These are phyloP conservation scores for Sporothrix brasiliensis DNA, from an alignment of 2,329 filamentous ascomycete species.

Conservation along the genomic window DNA sequence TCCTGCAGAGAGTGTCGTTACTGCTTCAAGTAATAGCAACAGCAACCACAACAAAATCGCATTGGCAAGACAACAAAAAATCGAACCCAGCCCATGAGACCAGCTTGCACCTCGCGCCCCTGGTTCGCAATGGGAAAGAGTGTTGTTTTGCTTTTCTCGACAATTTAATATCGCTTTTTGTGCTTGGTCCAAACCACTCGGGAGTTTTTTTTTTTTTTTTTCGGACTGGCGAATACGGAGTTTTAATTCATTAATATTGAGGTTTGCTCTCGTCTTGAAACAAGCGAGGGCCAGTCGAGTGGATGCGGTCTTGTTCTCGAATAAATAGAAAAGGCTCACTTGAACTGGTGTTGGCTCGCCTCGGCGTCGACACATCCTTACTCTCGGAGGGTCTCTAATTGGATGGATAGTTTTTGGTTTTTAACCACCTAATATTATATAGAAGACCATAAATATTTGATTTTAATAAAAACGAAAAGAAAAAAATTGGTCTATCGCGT, in stretches of 20 bases:
- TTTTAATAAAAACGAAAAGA: background rate
- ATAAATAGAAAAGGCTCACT: background rate
- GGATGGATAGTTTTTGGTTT: slow-evolving; percentile 4
- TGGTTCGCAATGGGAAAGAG: background rate
- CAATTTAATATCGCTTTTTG: background rate
- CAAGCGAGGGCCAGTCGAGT: background rate
- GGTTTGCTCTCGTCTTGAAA: slow-evolving; percentile 8
- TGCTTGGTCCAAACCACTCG: slow-evolving; percentile 16
- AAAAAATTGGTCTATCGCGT: no score
- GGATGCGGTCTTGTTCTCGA: background rate
- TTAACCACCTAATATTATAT: slow-evolving; percentile 19
- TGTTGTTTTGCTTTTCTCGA: background rate
- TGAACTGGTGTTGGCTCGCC: background rate
- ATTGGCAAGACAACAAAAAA: slow-evolving; percentile 17
- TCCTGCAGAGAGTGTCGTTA: slow-evolving; percentile 10
- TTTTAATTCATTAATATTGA: slow-evolving; percentile 9
- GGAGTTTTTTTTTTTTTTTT: slow-evolving; percentile 3
- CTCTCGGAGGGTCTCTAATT: background rate
- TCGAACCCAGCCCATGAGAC: background rate
- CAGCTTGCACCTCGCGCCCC: slow-evolving; percentile 10
- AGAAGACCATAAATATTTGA: slow-evolving; percentile 4
- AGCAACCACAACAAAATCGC: background rate
- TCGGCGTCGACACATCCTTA: background rate
- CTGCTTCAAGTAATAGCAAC: background rate
- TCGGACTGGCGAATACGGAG: slow-evolving; percentile 15